Evolutionary conservation across 164 flowering plant genomes (phyloP), one percentile per base, ranked within the genome.

Genomic region (Aristolochia contorta): DNA sequence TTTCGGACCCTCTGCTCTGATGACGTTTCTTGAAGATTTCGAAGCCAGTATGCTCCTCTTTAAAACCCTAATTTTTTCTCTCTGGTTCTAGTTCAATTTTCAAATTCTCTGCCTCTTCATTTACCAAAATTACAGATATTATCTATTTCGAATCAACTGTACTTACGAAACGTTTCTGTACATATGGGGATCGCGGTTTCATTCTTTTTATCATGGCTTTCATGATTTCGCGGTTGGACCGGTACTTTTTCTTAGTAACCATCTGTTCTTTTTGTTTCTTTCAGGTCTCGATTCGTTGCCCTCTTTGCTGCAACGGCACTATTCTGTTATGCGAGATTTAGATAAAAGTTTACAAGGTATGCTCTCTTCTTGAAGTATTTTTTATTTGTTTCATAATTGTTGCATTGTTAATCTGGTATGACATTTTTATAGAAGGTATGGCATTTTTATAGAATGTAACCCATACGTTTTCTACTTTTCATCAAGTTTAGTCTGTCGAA

Each of bases 271-370:
- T 54, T 47, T 24, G 14, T 20, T 55, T 56, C 62, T 12, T 62
- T 24, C 80, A 87, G 98, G 82, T 73, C 69, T 92, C 45, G 98
- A 85, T 49, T 74, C 85, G 6, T 75, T 92, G 67, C 91, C 98
- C 51, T 71, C 70, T 63, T 75, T 80, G 62, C 75, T 92, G 65
- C 95, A 83, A 53, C 77, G 80, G 65, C 82, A 92, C 74, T 92
- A 92, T 64, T 77, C 88, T 1, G 57, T 87, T 70, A 58, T 92
- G 75, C 84, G 84, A 16, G 86, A 92, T 72, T 74, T 92, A 16
- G 98, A 92, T 72, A 87, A 79, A 72, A 92, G 93, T 56, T 79
- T 92, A 59, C 86, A 82, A 78, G 96, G 98, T 92, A 80, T 65
- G 62, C 9, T 43, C 24, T 27, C 30, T 27, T 27, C 30, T 27